A percentile compares a stretch with the other conserved stretches of the same genome.
Conservation (phyloP, 148 eudicot genomes). For the Vaccinium vitisidaea region DNA sequence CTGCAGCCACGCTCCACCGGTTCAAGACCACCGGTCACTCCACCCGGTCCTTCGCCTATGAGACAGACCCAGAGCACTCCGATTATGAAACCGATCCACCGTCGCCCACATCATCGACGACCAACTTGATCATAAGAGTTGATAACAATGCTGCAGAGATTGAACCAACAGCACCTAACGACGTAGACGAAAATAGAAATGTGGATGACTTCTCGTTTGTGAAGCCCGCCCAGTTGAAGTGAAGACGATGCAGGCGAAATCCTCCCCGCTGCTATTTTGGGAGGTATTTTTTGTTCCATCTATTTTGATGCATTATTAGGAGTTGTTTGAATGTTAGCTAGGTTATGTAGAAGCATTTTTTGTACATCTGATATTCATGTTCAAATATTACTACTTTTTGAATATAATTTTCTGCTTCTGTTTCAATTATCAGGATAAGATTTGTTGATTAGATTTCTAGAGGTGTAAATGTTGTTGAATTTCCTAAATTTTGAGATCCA, state of each 20-base stretch:
- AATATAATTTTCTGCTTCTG: background rate
- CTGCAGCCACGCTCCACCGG: slow-evolving; percentile 49
- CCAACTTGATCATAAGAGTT: slow-evolving; percentile 38
- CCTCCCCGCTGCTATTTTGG: background rate
- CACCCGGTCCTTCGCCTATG: slow-evolving; percentile 20
- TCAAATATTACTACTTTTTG: background rate
- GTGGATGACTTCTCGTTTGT: slow-evolving; percentile 32
- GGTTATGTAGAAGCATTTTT: background rate
- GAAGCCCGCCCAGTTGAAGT: slow-evolving; percentile 18
- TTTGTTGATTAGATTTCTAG: background rate
- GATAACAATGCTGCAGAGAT: slow-evolving; percentile 30
- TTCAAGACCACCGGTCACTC: slow-evolving; percentile 66
- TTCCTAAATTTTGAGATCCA: background rate
- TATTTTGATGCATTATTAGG: background rate
- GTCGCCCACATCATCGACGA: slow-evolving; percentile 16
- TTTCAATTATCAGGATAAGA: background rate
- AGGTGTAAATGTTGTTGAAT: background rate
- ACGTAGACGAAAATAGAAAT: slow-evolving; percentile 12
- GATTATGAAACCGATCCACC: slow-evolving; percentile 31
- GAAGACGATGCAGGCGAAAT: background rate
- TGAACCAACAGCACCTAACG: slow-evolving; percentile 20
- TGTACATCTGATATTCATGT: slow-evolving; percentile 15
- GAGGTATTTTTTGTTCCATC: background rate
- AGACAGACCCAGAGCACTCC: slow-evolving; percentile 18
- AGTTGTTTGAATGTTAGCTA: background rate